Percentiles rank a stretch among this genome's conserved stretches.
Evolutionary conservation across 2,329 filamentous ascomycete genomes (phyloP).

Genomic region (Diaporthe vaccinii): DNA sequence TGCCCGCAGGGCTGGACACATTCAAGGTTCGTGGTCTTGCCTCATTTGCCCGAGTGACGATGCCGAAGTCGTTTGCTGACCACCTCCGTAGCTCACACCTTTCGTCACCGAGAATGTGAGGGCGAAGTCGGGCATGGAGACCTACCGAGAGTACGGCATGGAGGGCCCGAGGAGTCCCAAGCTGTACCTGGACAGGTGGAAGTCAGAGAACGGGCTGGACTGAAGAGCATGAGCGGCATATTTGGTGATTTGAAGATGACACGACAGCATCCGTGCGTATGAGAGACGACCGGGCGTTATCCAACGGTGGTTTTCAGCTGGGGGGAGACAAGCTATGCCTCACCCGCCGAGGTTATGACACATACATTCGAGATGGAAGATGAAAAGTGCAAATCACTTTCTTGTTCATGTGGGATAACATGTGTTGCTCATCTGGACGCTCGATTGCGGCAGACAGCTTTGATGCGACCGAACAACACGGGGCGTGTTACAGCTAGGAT

Average conservation of each 20-base stretch:
- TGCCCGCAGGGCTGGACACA: slow-evolving; percentile 75
- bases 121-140: slow-evolving; percentile 51
- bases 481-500: neutral
- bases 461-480: neutral
- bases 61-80: slow-evolving; percentile 37
- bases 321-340: neutral
- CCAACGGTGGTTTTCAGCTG: no score
- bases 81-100: slow-evolving; percentile 75
- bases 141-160: slow-evolving; percentile 46
- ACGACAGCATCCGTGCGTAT: neutral
- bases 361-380: neutral
- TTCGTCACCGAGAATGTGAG: slow-evolving; percentile 78
- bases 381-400: neutral
- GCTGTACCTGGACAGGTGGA: slow-evolving; percentile 76
- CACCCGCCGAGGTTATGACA: neutral
- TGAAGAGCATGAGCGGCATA: slow-evolving; percentile 49
- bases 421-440: no score
- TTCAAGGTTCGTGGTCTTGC: slow-evolving; percentile 73
- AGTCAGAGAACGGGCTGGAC: slow-evolving; percentile 74
- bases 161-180: slow-evolving; percentile 72
- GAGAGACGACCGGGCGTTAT: neutral
- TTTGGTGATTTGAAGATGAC: neutral
- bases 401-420: neutral
- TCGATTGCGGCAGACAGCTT: neutral
- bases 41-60: neutral